Base-by-base conservation (phyloP, 148 eudicot genomes). In the Amaranthus cruentus region DNA sequence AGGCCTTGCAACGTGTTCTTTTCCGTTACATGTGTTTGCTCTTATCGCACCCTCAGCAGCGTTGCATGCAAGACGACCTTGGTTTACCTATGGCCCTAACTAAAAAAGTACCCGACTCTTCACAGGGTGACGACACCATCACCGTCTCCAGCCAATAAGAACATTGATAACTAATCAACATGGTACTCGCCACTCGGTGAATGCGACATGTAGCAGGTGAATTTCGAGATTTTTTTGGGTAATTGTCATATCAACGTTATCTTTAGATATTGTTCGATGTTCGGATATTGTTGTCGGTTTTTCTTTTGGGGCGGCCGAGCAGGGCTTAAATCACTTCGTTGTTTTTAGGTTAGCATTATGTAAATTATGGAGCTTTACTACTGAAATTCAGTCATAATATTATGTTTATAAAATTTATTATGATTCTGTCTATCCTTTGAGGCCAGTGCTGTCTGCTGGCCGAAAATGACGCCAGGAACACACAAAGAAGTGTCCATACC, bases 41-140 rank as follows among this genome's bases (percentile, higher is more conserved):
- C 42, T 77, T 95, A 55, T 90, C 90, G 11, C 96, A 91, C 79
- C 97, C 99, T 61, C 99, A 90, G 69, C 99, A 95, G 60, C 90
- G 99, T 6, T 87, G 96, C 74, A 71, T 85, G 9, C 97, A 95
- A 84, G 99, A 95, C 73, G 89, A 90, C 70, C 55, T 89, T 47
- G 87, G 82, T 62, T 13, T 91, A 62, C 99, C 99, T 71, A 86
- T 80, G 81, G 62, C 90, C 43, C 84, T 95, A n/a, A 55, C 77
- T 3, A 91, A 84, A 79, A 95, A 88, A 85, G 75, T 83, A 38
- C 84, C 76, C 14, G 96, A 85, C 54, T 6, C 85, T 15, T 66
- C 70, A 49, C 84, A 76, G 68, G 85, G 77, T 58, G 90, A 90
- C 49, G 96, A 84, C 60, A 66, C 28, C 55, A 84, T 83, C 79